Conservation (phyloP, 2,329 filamentous ascomycete genomes). For the Pyricularia sp. region DNA sequence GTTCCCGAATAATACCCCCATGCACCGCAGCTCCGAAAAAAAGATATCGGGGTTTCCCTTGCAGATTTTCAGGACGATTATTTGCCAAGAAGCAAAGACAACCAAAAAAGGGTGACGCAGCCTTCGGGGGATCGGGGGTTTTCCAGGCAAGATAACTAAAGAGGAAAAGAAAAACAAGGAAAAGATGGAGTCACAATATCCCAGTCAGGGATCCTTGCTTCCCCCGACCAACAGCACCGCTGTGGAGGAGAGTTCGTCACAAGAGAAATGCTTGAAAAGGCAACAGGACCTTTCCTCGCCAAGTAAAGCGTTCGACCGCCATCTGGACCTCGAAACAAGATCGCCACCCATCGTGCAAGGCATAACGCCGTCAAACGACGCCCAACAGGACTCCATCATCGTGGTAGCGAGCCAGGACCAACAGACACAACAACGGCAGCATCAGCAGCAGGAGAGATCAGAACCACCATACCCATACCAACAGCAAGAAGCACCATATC, state of each 20-base stretch:
- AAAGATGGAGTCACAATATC: background rate
- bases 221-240: background rate
- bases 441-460: background rate
- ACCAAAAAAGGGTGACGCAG: background rate
- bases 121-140: background rate
- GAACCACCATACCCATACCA: background rate
- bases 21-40: background rate
- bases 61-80: background rate
- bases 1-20: background rate
- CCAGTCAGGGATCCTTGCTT: background rate
- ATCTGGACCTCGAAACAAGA: background rate
- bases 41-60: background rate
- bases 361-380: background rate
- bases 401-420: too few relatives aligned
- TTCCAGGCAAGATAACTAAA: background rate
- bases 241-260: conserved; percentile 29
- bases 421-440: background rate
- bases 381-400: too few relatives aligned
- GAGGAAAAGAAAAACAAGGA: too few relatives aligned
- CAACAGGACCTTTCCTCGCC: background rate
- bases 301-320: background rate
- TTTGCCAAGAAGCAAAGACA: background rate
- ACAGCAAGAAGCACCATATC: background rate
- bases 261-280: conserved; percentile 23
- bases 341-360: background rate